Percentiles rank a stretch among this genome's conserved stretches.
phyloP scores from a whole-genome alignment of 495 filamentous ascomycete species.

The Cladorrhinum samala region DNA sequence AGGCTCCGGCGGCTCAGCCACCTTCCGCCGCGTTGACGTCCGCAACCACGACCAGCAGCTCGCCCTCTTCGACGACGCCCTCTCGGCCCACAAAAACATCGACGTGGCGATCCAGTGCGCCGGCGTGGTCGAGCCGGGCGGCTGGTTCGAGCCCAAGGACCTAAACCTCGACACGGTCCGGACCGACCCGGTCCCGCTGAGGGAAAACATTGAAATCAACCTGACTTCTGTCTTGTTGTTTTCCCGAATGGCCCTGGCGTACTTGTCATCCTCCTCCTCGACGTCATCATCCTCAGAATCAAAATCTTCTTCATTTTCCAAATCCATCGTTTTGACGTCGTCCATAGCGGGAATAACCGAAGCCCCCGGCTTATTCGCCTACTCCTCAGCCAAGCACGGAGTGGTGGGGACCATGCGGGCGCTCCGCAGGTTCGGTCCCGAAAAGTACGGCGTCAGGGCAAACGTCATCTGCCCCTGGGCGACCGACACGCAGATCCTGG shows the following conservation, averaged over 20 bases:
- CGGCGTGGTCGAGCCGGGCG: constrained; percentile 14
- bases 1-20: background rate
- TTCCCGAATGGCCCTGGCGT: constrained; percentile 16
- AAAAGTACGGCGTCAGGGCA: constrained; percentile 38
- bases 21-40: constrained; percentile 19
- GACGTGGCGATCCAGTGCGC: constrained; percentile 23
- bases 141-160: constrained; percentile 17
- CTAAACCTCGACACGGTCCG: constrained; percentile 15
- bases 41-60: constrained; percentile 15
- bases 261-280: background rate
- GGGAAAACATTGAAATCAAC: constrained; percentile 11
- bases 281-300: background rate
- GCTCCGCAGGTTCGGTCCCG: constrained; percentile 35
- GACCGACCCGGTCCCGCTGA: constrained; percentile 15
- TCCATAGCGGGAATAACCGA: constrained; percentile 23
- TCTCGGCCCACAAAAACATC: constrained; percentile 9
- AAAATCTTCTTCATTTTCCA: constrained; percentile 7
- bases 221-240: constrained; percentile 17
- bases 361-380: constrained; percentile 31
- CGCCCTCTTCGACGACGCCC: constrained; percentile 20
- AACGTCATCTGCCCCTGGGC: constrained; percentile 54
- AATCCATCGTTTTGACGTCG: constrained; percentile 16
- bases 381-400: constrained; percentile 47
- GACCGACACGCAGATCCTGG: constrained; percentile 40
- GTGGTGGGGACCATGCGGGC: constrained; percentile 46